Percentiles rank a stretch among this genome's conserved stretches.
These are phyloP conservation scores for Spinacia oleracea DNA, from an alignment of 179 eudicot species.

Conservation along the genomic window DNA sequence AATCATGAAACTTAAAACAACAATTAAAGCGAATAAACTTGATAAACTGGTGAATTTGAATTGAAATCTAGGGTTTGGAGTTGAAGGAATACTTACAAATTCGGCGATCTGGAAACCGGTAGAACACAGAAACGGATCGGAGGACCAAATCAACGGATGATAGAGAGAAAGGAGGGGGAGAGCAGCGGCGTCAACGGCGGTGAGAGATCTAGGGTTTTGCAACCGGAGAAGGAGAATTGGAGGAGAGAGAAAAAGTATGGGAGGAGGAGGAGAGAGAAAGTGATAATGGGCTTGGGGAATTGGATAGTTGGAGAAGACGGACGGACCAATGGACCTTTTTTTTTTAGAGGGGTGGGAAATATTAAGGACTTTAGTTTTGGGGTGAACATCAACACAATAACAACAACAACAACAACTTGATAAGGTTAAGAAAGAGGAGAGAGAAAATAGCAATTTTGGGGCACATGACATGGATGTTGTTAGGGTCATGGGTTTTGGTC, in stretches of 20 bases:
- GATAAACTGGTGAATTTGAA: too few relatives aligned
- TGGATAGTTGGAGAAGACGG: neutral
- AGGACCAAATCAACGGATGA: neutral
- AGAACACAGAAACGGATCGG: neutral
- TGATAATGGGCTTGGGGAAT: slow-evolving; percentile 5
- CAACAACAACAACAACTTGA: too few relatives aligned
- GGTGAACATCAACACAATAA: neutral
- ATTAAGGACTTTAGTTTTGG: neutral
- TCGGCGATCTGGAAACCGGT: neutral
- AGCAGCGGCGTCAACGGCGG: neutral
- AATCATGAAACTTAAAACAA: too few relatives aligned
- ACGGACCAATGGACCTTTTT: neutral
- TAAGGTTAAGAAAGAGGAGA: too few relatives aligned
- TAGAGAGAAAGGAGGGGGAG: neutral
- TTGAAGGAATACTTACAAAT: neutral
- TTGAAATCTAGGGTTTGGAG: slow-evolving; percentile 8
- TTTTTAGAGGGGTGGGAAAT: neutral
- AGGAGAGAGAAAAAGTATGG: neutral
- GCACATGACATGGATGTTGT: neutral
- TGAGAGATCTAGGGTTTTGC: neutral
- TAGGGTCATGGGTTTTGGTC: too few relatives aligned
- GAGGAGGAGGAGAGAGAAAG: neutral
- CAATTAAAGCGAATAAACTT: too few relatives aligned
- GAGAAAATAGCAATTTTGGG: neutral
- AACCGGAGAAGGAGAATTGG: neutral